Percentiles rank a stretch among this genome's conserved stretches.
Conservation (phyloP, 1,139 yeast genomes). For the Pichia inconspicua region DNA sequence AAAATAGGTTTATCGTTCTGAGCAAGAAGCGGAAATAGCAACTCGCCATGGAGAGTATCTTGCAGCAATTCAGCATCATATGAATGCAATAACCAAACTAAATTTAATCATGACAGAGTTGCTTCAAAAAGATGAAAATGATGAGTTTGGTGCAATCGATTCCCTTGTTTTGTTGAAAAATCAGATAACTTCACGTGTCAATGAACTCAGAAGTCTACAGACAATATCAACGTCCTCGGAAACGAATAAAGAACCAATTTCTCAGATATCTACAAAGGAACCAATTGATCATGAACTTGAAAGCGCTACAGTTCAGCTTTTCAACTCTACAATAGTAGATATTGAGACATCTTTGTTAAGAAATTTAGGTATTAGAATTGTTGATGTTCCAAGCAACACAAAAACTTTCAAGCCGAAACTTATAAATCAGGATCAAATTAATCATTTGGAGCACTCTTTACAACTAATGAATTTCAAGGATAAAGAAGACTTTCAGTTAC, state of each 20-base stretch:
- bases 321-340: conserved; percentile 9
- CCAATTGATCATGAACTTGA: neutral
- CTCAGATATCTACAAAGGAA: too few species aligned
- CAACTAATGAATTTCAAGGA: conserved; percentile 25
- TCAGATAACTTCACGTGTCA: conserved; percentile 20
- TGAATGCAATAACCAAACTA: conserved; percentile 17
- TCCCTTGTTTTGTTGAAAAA: conserved; percentile 18
- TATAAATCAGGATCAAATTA: conserved; percentile 21
- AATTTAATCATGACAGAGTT: conserved; percentile 15
- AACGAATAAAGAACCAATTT: neutral
- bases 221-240: neutral
- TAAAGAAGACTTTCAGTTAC: conserved; percentile 14
- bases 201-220: conserved; percentile 16
- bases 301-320: conserved; percentile 1
- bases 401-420: conserved; percentile 16
- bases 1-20: conserved; percentile 19
- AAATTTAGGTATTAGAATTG: conserved; percentile 17
- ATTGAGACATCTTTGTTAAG: conserved; percentile 17
- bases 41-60: conserved; percentile 21
- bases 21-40: conserved; percentile 27
- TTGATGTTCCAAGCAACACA: conserved; percentile 11
- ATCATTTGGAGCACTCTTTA: conserved; percentile 24
- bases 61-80: conserved; percentile 21
- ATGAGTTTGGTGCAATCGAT: conserved; percentile 18
- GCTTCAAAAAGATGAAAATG: conserved; percentile 8